Base-by-base conservation (phyloP, 1,139 yeast genomes). In the Yamadazyma blattariae region DNA sequence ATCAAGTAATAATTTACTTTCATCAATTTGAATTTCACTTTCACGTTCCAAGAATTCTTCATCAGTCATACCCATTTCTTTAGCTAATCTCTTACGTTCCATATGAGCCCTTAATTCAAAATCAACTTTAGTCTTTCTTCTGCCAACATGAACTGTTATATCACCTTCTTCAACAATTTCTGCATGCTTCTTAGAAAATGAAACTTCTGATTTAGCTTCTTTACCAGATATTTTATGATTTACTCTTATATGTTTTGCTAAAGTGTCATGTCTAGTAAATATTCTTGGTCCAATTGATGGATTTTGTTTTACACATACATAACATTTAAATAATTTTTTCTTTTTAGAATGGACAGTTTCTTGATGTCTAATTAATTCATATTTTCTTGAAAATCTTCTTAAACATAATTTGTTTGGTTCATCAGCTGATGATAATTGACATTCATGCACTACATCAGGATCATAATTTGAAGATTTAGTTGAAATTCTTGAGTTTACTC, bases 331-430 rank as follows among this genome's bases (percentile, higher is more conserved):
- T 35, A 86, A 77, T 52, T 85, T 85, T 60, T 92, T 84, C 59
- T 83, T 85, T 36, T 85, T 73, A 2, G 97, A 92, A 59, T 92
- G 98, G 36, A 92, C 92, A 0, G 97, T 90, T 56, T 92, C 96
- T 61, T 90, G 96, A 59, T 92, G 97, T 51, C 98, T 77, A 21
- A 90, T 84, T 52, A 92, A 71, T 64, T 92, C 98, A 54, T 92
- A 92, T 22, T 96, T 95, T 50, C 98, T 75, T 13, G 97, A 88
- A 56, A 92, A 92, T 44, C 84, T 77, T 51, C 95, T 86, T 46
- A 78, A 67, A 57, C 97, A 90, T 35, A 78, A 72, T 46, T 73
- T 69, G 31, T 82, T 58, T 4, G 72, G 69, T 33, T 64, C 71
- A 42, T 70, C 76, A 7, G 75, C 66, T 1, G 73, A 66, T 2